A percentile compares a stretch with the other conserved stretches of the same genome.
phyloP scores from a whole-genome alignment of 306 rosid species.

The Clitoria ternatea region DNA sequence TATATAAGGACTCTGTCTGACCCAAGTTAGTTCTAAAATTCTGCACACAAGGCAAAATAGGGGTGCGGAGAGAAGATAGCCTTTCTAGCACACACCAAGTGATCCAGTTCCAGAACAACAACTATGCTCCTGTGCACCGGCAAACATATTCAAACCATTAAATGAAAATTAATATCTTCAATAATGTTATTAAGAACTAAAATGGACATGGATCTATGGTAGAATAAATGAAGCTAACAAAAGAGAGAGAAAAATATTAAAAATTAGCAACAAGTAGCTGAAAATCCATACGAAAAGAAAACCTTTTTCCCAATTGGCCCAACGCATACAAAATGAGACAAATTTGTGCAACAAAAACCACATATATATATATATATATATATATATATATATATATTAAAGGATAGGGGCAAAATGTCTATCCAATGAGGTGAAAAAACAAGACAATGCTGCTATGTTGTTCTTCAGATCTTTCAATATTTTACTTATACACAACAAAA shows the following conservation, averaged over 20 bases:
- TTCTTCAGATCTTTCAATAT: not conserved
- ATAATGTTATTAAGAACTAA: not conserved
- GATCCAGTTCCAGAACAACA: constrained; percentile 11
- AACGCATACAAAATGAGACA: not conserved
- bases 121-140: not conserved
- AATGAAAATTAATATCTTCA: not conserved
- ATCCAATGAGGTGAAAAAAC: not conserved
- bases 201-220: not conserved
- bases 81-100: constrained; percentile 19
- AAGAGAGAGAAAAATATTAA: too few species aligned
- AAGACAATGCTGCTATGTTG: not conserved
- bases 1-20: constrained; percentile 2
- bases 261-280: not conserved
- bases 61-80: constrained; percentile 3
- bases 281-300: not conserved
- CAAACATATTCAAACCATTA: not conserved
- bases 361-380: too few species aligned
- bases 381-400: too few species aligned
- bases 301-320: not conserved
- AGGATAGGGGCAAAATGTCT: not conserved
- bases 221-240: not conserved
- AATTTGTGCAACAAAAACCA: not conserved
- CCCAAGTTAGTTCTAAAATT: constrained; percentile 16
- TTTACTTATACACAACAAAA: not conserved
- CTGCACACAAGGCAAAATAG: not conserved